Conservation (phyloP, 2,329 filamentous ascomycete genomes). For the Colletotrichum tamarilloi region DNA sequence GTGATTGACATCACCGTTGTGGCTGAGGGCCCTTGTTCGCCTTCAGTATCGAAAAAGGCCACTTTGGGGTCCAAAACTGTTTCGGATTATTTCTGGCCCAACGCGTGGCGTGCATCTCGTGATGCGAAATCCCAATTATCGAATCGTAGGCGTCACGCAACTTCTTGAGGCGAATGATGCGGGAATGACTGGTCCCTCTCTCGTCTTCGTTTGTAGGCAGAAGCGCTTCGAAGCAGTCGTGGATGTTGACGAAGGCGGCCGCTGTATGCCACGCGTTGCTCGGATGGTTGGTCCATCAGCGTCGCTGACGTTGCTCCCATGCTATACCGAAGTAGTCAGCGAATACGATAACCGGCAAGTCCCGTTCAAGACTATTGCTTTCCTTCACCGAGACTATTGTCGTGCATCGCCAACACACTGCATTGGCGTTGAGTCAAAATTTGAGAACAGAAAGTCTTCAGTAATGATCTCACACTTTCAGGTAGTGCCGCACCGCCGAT, state of each 20-base stretch:
- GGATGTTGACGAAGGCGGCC: not conserved
- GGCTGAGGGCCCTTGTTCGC: not conserved
- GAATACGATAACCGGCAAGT: not conserved
- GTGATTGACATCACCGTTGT: not conserved
- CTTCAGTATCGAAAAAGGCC: not conserved
- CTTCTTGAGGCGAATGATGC: not conserved
- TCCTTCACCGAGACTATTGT: not conserved
- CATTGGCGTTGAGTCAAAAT: constrained; percentile 6
- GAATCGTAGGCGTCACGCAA: not conserved
- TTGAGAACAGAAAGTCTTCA: not conserved
- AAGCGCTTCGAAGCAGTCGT: not conserved
- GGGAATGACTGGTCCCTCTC: not conserved
- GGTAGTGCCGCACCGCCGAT: constrained; percentile 17
- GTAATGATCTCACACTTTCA: constrained; percentile 12
- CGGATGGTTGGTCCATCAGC: not conserved
- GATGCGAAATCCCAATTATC: not conserved
- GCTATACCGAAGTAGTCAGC: not conserved
- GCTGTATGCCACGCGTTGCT: not conserved
- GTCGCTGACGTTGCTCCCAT: not conserved
- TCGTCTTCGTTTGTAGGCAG: not conserved
- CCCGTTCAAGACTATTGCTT: not conserved
- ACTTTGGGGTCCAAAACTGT: not conserved
- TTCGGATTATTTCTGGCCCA: not conserved
- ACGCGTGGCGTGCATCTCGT: not conserved
- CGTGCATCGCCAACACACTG: not conserved